Evolutionary conservation across 805 yeast genomes (phyloP).

Genomic region (Metschnikowia santaceciliae): DNA sequence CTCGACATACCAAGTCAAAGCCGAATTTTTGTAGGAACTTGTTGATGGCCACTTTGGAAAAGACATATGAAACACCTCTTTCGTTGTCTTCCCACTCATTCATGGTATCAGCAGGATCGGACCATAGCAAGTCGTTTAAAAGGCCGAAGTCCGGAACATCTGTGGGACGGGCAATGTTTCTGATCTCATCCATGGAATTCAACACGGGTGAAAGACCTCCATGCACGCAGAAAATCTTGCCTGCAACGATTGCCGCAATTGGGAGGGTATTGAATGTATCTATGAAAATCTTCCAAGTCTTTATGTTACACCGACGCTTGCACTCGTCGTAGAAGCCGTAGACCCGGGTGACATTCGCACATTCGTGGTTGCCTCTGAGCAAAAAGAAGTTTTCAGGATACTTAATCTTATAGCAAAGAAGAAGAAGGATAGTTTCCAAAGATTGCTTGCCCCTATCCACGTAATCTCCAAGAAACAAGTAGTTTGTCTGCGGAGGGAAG

Average conservation of each 20-base stretch:
- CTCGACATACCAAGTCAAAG: slow-evolving; percentile 78
- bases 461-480: slow-evolving; percentile 90
- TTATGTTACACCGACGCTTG: slow-evolving; percentile 86
- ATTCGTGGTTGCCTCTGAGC: slow-evolving; percentile 93
- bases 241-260: slow-evolving; percentile 92
- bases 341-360: slow-evolving; percentile 93
- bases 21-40: slow-evolving; percentile 71
- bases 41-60: slow-evolving; percentile 74
- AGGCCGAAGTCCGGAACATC: slow-evolving; percentile 84
- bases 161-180: slow-evolving; percentile 74
- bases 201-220: slow-evolving; percentile 80
- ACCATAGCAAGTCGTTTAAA: slow-evolving; percentile 74
- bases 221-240: slow-evolving; percentile 88
- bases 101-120: slow-evolving; percentile 78
- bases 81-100: slow-evolving; percentile 89
- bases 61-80: slow-evolving; percentile 79
- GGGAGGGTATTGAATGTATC: slow-evolving; percentile 96
- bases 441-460: slow-evolving; percentile 98
- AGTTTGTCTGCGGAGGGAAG: slow-evolving; percentile 91
- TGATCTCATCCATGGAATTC: slow-evolving; percentile 68
- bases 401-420: slow-evolving; percentile 90
- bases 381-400: slow-evolving; percentile 95
- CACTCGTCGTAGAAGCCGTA: slow-evolving; percentile 98
- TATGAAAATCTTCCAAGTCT: slow-evolving; percentile 89
- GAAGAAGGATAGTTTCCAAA: slow-evolving; percentile 80